Evolutionary conservation across 106 monocot species (phyloP), one percentile per base, ranked within the genome.

Genomic region (Agapanthus africanus): DNA sequence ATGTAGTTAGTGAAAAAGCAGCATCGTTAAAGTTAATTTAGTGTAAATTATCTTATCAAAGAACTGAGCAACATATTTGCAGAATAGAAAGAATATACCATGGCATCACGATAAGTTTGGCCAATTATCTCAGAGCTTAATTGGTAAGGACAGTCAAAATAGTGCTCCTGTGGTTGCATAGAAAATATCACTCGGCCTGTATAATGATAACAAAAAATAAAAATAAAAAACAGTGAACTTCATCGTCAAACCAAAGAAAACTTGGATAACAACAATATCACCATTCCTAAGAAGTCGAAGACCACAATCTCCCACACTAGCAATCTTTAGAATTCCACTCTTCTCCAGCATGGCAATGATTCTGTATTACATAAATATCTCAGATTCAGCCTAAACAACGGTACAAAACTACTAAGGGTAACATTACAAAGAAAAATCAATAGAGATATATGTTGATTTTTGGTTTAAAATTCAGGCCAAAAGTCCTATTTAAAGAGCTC

Each of bases 131-230:
- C 82, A 16, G 91, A 91, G 86, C 95, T 97, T 57, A 97, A 60
- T 52, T 97, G 95, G 80, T 84, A 97, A 41, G 95, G 95, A 75
- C 91, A 97, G 40, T 91, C 86, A 76, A 97, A 97, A 79, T 87
- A 97, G 54, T 97, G 95, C 73, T 97, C 95, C 70, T 84, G 91
- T 19, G 86, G 86, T 35, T 68, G 60, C n/a, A 84, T 89, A 36
- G 78, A 76, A 65, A 91, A 89, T 37, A 91, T 65, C 62, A 89
- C 56, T 73, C 76, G 78, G 3, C 86, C 95, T 97, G 67, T 56
- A 16, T 6, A 72, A 59, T 62, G 11, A 30, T 56, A 37, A 37
- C 22, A 61, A 40, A 40, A 54, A 75, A 16, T 4, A 75, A 8
- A 35, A 41, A 19, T 25, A 22, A 21, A 61, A 39, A 14, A 4